These are phyloP conservation scores for Salix udensis DNA, from an alignment of 345 rosid species.

Conservation along the genomic window DNA sequence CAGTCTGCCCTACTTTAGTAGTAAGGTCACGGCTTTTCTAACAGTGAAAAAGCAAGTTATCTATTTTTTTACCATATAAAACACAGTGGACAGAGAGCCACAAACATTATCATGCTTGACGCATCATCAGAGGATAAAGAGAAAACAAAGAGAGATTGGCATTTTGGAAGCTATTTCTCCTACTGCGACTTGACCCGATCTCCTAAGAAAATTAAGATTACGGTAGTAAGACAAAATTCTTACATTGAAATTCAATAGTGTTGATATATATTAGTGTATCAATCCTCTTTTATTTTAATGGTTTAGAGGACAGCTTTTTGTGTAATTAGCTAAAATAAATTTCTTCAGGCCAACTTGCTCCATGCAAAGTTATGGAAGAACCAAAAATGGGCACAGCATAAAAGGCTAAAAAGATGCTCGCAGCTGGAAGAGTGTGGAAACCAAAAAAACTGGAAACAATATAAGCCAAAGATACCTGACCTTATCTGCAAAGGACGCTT, in stretches of 20 bases:
- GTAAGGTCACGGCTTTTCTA: constrained; percentile 27
- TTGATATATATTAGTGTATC: too few relatives aligned
- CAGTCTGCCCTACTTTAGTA: constrained; percentile 35
- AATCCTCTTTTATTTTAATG: too few relatives aligned
- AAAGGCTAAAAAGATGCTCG: not conserved
- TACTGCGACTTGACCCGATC: too few relatives aligned
- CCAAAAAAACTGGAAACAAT: constrained; percentile 9
- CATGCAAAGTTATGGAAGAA: not conserved
- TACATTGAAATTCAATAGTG: too few relatives aligned
- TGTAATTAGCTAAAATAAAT: too few relatives aligned
- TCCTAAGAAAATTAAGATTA: too few relatives aligned
- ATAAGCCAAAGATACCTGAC: constrained; percentile 43
- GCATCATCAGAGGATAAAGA: not conserved
- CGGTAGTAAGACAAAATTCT: too few relatives aligned
- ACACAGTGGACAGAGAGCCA: too few relatives aligned
- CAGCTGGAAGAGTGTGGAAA: not conserved
- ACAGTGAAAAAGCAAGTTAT: constrained; percentile 13
- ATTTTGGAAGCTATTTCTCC: too few relatives aligned
- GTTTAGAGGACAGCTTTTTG: too few relatives aligned
- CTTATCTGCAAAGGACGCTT: constrained; percentile 24
- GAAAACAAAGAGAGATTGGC: too few relatives aligned
- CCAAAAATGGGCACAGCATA: not conserved
- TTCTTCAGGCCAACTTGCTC: too few relatives aligned
- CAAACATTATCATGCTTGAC: not conserved
- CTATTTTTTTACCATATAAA: not conserved